phyloP scores from a whole-genome alignment of 1,284 basidiomycete species.

The Trichosporon coremiiforme region DNA sequence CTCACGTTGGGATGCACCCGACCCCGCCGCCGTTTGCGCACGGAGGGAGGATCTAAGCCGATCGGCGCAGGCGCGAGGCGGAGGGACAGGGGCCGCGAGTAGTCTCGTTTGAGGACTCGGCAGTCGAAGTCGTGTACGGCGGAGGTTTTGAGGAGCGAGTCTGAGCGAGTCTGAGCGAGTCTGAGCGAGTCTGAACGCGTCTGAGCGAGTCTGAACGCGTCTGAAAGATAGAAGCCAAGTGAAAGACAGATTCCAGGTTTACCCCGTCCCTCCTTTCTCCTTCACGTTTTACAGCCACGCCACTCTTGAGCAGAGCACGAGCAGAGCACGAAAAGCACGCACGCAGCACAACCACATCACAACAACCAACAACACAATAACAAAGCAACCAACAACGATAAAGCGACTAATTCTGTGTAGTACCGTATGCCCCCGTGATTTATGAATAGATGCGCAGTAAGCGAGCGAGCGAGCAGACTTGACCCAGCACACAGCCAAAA shows the following conservation, averaged over 20 bases:
- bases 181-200: too few relatives aligned
- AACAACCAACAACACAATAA: neutral
- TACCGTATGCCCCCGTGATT: neutral
- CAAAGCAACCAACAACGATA: neutral
- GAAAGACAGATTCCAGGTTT: neutral
- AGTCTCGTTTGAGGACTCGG: too few relatives aligned
- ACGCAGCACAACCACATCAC: neutral
- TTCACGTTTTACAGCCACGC: neutral
- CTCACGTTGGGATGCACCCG: neutral
- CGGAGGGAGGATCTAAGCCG: neutral
- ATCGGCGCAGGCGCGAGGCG: too few relatives aligned
- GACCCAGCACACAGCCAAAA: too few relatives aligned
- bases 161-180: too few relatives aligned
- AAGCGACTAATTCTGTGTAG: slow-evolving; percentile 4
- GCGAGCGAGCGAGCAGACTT: neutral
- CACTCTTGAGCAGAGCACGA: neutral
- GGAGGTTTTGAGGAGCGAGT: too few relatives aligned
- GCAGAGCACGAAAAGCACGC: too few relatives aligned
- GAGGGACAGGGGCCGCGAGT: too few relatives aligned
- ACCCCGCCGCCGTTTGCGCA: slow-evolving; percentile 17
- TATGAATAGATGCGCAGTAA: neutral
- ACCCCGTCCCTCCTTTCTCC: neutral
- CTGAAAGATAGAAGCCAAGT: neutral
- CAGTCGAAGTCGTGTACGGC: too few relatives aligned
- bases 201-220: too few relatives aligned